Percentiles rank a stretch among this genome's conserved stretches.
Evolutionary conservation across 1,284 basidiomycete genomes (phyloP).

Genomic region (Mycosarcoma mackinlayi): DNA sequence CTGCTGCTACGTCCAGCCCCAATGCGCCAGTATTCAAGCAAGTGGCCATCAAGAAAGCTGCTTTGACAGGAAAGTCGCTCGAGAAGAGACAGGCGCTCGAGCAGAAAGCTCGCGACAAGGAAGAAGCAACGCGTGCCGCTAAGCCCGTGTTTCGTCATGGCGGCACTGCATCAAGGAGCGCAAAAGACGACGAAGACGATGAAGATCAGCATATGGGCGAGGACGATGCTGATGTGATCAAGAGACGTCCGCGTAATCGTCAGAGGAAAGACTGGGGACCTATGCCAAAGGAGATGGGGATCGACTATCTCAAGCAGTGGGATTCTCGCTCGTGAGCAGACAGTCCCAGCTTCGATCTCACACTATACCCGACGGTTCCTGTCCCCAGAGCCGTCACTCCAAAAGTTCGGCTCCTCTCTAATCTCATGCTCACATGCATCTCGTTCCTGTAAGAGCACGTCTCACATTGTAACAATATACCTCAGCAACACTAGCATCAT

Average conservation of each 20-base stretch:
- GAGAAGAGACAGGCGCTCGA: constrained; percentile 32
- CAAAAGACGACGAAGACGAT: constrained; percentile 12
- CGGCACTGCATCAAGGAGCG: constrained; percentile 2
- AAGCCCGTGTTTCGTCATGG: constrained; percentile 45
- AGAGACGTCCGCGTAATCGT: constrained; percentile 41
- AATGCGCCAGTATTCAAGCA: constrained; percentile 25
- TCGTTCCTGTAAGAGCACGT: constrained; percentile 3
- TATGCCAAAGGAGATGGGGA: constrained; percentile 48
- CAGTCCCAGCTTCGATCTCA: neutral
- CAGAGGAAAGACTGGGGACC: constrained; percentile 45
- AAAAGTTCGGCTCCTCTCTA: neutral
- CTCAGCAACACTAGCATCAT: neutral
- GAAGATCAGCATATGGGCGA: constrained; percentile 22
- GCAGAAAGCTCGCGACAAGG: constrained; percentile 38
- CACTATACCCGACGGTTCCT: constrained; percentile 3
- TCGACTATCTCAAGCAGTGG: constrained; percentile 53
- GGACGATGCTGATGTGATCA: constrained; percentile 29
- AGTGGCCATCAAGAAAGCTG: constrained; percentile 25
- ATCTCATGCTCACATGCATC: neutral
- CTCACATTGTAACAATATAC: constrained; percentile 6
- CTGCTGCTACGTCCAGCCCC: neutral
- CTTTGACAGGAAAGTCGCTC: constrained; percentile 32
- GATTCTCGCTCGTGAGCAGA: constrained; percentile 22
- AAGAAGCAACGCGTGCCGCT: constrained; percentile 36
- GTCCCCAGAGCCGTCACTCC: neutral